Evolutionary conservation across 2,329 filamentous ascomycete species (phyloP).

Genomic region (Pyrenophora graminea): DNA sequence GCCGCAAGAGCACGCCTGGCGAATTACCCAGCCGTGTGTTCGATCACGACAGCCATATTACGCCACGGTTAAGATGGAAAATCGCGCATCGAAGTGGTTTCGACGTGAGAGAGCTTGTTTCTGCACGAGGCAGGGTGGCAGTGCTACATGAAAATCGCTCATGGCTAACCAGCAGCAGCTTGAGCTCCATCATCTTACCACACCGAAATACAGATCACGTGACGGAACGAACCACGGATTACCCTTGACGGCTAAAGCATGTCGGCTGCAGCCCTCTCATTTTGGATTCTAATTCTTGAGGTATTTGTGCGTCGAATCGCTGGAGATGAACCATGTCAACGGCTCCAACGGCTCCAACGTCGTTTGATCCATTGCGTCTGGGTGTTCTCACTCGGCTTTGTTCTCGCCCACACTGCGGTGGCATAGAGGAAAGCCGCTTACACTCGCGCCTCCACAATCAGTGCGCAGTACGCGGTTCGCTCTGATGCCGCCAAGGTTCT

Average conservation of each 20-base stretch:
- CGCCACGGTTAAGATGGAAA: constrained; percentile 1
- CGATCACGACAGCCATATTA: neutral
- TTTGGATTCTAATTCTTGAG: constrained; percentile 16
- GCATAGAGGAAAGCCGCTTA: too few species aligned
- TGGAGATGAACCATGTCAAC: constrained; percentile 9
- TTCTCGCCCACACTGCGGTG: neutral
- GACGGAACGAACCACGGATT: constrained; percentile 8
- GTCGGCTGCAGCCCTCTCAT: constrained; percentile 13
- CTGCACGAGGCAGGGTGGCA: constrained; percentile 19
- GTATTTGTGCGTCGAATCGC: constrained; percentile 33
- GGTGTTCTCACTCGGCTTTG: constrained; percentile 1
- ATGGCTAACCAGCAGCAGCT: constrained; percentile 32
- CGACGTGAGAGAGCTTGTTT: constrained; percentile 5
- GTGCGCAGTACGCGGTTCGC: too few species aligned
- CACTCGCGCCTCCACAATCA: too few species aligned
- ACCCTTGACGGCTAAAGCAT: constrained; percentile 15
- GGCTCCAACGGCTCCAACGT: constrained; percentile 11
- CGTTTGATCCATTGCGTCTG: constrained; percentile 10
- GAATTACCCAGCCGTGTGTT: neutral
- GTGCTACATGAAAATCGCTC: constrained; percentile 30
- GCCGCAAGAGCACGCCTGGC: neutral
- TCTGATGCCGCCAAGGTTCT: too few species aligned
- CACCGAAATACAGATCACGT: constrained; percentile 15
- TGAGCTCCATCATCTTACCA: constrained; percentile 13
- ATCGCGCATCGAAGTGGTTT: constrained; percentile 9